phyloP scores from a whole-genome alignment of 306 rosid genomes.

The Argentina anserina region DNA sequence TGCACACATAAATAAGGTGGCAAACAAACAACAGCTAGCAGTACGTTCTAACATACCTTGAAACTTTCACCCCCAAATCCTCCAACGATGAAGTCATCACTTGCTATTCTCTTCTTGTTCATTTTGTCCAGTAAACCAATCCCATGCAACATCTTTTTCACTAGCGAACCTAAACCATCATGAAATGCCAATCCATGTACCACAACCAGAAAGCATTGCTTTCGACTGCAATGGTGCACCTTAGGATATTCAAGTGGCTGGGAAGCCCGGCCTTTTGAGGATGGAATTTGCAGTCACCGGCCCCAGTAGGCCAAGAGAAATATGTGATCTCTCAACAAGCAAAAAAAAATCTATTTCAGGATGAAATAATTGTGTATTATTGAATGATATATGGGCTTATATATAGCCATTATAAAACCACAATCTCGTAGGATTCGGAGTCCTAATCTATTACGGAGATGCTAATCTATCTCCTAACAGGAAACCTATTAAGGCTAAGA shows the following conservation, averaged over 20 bases:
- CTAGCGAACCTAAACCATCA: neutral
- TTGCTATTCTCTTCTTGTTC: neutral
- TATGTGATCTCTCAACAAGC: constrained; percentile 38
- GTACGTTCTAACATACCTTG: no score
- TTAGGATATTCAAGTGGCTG: neutral
- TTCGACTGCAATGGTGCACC: neutral
- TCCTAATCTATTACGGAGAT: no score
- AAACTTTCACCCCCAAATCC: no score
- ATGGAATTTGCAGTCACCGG: neutral
- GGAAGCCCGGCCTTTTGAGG: neutral
- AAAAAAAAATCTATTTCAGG: no score
- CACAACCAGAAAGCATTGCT: neutral
- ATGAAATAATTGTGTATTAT: no score
- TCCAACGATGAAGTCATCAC: neutral
- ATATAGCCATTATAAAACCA: no score
- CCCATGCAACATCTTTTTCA: neutral
- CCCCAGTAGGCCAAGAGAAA: constrained; percentile 24
- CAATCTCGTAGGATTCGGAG: no score
- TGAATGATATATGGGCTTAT: no score
- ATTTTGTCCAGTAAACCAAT: neutral
- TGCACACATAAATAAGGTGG: no score
- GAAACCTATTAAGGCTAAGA: no score
- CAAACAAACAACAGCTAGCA: no score
- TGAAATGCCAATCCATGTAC: neutral
- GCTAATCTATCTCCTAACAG: no score